Base-by-base conservation (phyloP, 202 grass and related monocot species). In the Elaeis oleifera region DNA sequence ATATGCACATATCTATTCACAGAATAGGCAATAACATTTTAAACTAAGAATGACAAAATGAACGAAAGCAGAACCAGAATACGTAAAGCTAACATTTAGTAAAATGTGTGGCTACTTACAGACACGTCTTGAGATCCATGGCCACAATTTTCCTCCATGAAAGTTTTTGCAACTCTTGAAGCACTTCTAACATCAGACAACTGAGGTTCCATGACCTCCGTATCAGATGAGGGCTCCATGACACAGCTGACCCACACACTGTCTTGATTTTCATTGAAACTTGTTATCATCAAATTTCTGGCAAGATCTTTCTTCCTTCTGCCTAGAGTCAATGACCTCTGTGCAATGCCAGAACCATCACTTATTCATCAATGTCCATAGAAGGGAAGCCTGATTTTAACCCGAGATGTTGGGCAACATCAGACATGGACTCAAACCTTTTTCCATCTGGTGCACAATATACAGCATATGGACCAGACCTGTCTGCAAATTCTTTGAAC, bases 221-320 rank as follows among this genome's bases (percentile, higher is more conserved):
- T 72, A 61, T 78, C 82, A 71, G 80, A 82, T 53, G 83, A 84
- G 76, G 84, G 77, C 70, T 89, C 86, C 73, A 72, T 73, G 74
- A 67, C 81, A 75, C 68, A 80, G 19, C 51, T 70, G 16, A 55
- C 26, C 83, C 68, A 76, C 70, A 67, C 60, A 49, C 71, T 75
- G 32, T 89, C 88, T 56, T 89, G 80, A 62, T 71, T 82, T 71
- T 89, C 88, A 54, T 74, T 26, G 64, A 84, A 83, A 58, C 69
- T 89, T 72, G 82, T 70, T 63, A 74, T 18, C 59, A 76, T 31
- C 63, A 78, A 84, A 71, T 76, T 68, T 75, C 85, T 87, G 67
- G 80, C 58, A 81, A 74, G 39, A 78, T 86, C 77, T 74, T 80
- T 94, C 89, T 74, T 86, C 65, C 58, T 85, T 74, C 79, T 76